phyloP scores from a whole-genome alignment of 768 basidiomycete species.

The Trametes meyenii region DNA sequence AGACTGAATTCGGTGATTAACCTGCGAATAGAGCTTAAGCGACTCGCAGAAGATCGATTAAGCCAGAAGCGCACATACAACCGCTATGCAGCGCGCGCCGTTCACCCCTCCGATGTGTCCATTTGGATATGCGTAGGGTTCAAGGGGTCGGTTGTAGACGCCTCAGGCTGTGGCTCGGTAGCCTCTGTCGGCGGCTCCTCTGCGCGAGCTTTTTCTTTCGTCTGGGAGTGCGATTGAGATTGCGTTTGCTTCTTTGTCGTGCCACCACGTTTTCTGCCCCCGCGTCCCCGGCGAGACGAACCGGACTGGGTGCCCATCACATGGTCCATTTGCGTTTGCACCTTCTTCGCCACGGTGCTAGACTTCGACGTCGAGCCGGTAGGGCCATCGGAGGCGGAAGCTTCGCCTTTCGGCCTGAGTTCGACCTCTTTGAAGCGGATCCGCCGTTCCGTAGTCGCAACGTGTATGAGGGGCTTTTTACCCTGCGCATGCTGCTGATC shows the following conservation, averaged over 20 bases:
- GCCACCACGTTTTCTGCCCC: constrained; percentile 17
- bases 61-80: background rate
- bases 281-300: constrained; percentile 20
- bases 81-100: background rate
- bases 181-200: background rate
- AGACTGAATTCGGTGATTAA: constrained; percentile 1
- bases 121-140: constrained; percentile 7
- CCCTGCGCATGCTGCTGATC: constrained; percentile 48
- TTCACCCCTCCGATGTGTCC: constrained; percentile 15
- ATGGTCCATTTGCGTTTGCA: constrained; percentile 19
- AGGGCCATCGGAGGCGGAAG: constrained; percentile 1
- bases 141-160: background rate
- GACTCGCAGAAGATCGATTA: background rate
- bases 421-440: constrained; percentile 76
- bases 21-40: constrained; percentile 15
- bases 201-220: constrained; percentile 1
- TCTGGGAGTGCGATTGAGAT: background rate
- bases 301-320: constrained; percentile 18
- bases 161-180: background rate
- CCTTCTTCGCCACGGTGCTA: constrained; percentile 18
- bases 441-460: constrained; percentile 67
- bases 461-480: constrained; percentile 54
- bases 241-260: constrained; percentile 3
- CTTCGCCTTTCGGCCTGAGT: constrained; percentile 33
- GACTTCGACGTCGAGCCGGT: constrained; percentile 11